phyloP scores from a whole-genome alignment of 768 basidiomycete genomes.

The Tremella fuciformis region DNA sequence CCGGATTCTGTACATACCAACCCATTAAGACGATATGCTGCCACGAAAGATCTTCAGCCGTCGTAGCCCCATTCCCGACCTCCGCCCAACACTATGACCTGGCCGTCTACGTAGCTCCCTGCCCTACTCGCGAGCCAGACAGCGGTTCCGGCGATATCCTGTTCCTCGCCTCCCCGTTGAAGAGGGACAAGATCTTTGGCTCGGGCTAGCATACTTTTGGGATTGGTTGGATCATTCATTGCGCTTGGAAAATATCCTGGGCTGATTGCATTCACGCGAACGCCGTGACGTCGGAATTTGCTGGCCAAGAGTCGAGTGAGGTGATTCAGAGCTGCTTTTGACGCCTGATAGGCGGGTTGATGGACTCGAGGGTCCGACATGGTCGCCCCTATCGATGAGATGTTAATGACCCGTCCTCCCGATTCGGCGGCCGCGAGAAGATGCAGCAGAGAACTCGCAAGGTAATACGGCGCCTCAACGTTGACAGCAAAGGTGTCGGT shows the following conservation, averaged over 20 bases:
- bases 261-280: slow-evolving; percentile 32
- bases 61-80: slow-evolving; percentile 8
- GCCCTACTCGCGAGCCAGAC: slow-evolving; percentile 28
- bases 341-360: slow-evolving; percentile 33
- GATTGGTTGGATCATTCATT: slow-evolving; percentile 28
- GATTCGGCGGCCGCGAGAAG: slow-evolving; percentile 13
- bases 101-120: slow-evolving; percentile 26
- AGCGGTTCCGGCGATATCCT: slow-evolving; percentile 25
- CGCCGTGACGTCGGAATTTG: slow-evolving; percentile 24
- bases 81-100: slow-evolving; percentile 14
- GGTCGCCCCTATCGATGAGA: slow-evolving; percentile 27
- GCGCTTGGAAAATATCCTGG: slow-evolving; percentile 29
- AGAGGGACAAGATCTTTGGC: slow-evolving; percentile 24
- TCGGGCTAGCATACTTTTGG: slow-evolving; percentile 22
- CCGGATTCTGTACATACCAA: no score
- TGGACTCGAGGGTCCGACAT: slow-evolving; percentile 25
- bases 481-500: slow-evolving; percentile 20
- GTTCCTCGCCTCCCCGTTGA: slow-evolving; percentile 24
- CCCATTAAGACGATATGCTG: no score
- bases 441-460: slow-evolving; percentile 23
- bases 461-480: slow-evolving; percentile 22
- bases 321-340: slow-evolving; percentile 28
- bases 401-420: slow-evolving; percentile 29
- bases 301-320: slow-evolving; percentile 30
- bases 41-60: no score